Base-by-base conservation (phyloP, 1,284 basidiomycete species). In the Vanrija humicola region DNA sequence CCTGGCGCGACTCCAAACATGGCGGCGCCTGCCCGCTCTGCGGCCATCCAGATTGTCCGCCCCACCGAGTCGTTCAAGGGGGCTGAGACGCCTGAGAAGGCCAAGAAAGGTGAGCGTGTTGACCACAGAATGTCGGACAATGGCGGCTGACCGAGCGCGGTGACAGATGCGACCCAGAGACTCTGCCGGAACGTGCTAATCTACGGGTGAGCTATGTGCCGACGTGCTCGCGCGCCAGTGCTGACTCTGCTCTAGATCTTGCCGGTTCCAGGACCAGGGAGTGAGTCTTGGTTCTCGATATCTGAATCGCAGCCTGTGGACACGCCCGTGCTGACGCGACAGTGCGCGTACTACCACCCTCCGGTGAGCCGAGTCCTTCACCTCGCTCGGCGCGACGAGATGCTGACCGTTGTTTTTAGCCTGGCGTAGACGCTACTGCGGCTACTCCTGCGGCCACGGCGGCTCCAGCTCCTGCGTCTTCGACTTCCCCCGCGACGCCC, bases 171-270 rank as follows among this genome's bases (percentile, higher is more conserved):
- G 44, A 70, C 70, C 14, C 86, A 87, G 71, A 82, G 87, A 47
- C 86, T 90, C 69, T 93, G 90, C 77, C 84, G 87, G 70, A 92
- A 92, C 79, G 85, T 90, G 53, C 79, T 88, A 73, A 91, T 93
- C 64, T 88, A 91, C 70, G 90, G 90, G 89, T 90, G 34, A 34
- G 34, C 12, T 2, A 2, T 8, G 34, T 14, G 4, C 14, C 34
- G 34, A 70, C 61, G 81, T 72, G 38, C 43, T 40, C 52, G 25
- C 15, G 29, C n/a, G 16, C 14, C 29, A 43, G 14, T 49, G 28
- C 62, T 44, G 48, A 45, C 29, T 39, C 34, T 56, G 5, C 62
- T 14, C 34, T 14, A 91, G 89, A 49, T 85, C 82, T 55, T 93
- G 90, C 79, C 87, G 87, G 77, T 90, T 83, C 64, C 84, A 92